Evolutionary conservation across 164 flowering plant genomes (phyloP), one percentile per base, ranked within the genome.

Genomic region (Platanus orientalis): DNA sequence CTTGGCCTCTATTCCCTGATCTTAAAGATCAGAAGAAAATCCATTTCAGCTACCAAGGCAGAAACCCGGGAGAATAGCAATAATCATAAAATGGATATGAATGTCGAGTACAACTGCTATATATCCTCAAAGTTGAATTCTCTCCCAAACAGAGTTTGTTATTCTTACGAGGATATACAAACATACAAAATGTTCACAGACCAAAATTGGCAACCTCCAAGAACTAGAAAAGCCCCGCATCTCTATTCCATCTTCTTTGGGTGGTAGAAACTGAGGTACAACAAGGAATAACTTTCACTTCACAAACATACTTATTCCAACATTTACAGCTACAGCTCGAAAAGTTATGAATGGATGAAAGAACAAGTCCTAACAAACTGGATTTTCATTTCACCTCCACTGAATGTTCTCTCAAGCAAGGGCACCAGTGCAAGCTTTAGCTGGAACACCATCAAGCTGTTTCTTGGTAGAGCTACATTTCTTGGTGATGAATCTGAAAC

Each of bases 401-500:
- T 20, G 27, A 9, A 54, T 25, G 10, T 24, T 58, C 29, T 30
- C 65, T 75, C 71, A 84, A 57, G 89, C 89, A 68, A 86, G 69
- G 65, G 89, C 87, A 59, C 84, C 81, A 0, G 87, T 74, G 63
- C 88, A 85, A 64, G 88, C 95, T n/a, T 92, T 88, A 27, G 77
- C 93, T 44, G 96, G 92, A 57, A 83, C 75, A 51, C 73, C 73
- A 71, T 71, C 81, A 6, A 71, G 62, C 58, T 71, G 79, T 66
- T 79, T 88, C 74, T 63, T 79, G 9, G 84, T 67, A 3, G 87
- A 73, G 75, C 96, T 93, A 78, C 83, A 86, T 69, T 93, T 93
- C 83, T 83, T 84, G 66, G 98, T 90, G 67, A 89, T 80, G 79
- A 93, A 93, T 77, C 98, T 93, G 84, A 62, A 71, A 70, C 30